These are phyloP conservation scores for Ichthyophthirius multifiliis DNA, from an alignment of 169 alveolate genomes.

Conservation along the genomic window DNA sequence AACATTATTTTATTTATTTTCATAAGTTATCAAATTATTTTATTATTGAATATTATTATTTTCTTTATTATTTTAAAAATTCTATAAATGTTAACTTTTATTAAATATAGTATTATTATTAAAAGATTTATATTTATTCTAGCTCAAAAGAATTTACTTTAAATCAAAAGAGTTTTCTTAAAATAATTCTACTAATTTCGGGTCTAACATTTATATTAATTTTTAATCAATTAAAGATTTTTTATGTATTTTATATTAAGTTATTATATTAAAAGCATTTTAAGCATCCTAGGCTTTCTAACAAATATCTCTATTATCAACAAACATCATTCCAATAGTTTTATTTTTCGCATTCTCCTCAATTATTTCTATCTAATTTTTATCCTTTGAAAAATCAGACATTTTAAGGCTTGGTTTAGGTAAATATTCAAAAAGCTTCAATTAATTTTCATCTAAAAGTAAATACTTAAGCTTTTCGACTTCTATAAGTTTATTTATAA, in stretches of 20 bases:
- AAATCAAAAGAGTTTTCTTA: too few relatives aligned
- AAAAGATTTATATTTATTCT: too few relatives aligned
- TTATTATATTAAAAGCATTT: neutral
- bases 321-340: neutral
- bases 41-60: too few relatives aligned
- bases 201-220: neutral
- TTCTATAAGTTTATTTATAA: neutral
- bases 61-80: too few relatives aligned
- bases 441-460: constrained; percentile 1
- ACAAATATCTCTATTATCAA: neutral
- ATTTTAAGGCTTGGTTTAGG: constrained; percentile 24
- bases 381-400: too few relatives aligned
- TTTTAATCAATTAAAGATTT: neutral
- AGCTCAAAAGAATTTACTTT: too few relatives aligned
- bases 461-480: constrained; percentile 21
- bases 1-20: too few relatives aligned
- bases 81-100: too few relatives aligned
- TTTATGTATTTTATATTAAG: neutral
- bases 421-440: constrained; percentile 18
- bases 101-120: too few relatives aligned
- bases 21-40: too few relatives aligned
- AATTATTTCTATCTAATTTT: neutral
- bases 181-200: neutral
- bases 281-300: neutral
- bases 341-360: neutral